phyloP scores from a whole-genome alignment of 116 monocot genomes.

The Dioscorea cayenensis region DNA sequence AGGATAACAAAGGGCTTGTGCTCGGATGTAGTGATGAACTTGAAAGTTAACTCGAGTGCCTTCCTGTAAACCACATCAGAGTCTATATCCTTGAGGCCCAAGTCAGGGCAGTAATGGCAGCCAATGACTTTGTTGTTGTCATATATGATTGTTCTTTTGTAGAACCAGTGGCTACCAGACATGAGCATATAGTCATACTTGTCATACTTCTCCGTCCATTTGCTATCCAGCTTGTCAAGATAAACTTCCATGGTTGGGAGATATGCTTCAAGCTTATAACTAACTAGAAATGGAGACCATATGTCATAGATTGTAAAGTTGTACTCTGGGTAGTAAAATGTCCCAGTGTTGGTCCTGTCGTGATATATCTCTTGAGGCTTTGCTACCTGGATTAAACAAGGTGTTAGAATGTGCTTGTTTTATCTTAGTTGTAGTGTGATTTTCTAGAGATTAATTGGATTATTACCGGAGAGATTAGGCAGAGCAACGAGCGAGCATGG shows the following conservation, averaged over 20 bases:
- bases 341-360: constrained; percentile 35
- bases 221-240: constrained; percentile 46
- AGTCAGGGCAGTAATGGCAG: constrained; percentile 50
- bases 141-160: constrained; percentile 47
- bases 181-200: constrained; percentile 50
- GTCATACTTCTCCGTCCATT: constrained; percentile 34
- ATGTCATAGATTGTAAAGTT: constrained; percentile 57
- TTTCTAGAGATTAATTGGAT: too few relatives aligned
- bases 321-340: constrained; percentile 44
- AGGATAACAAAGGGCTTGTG: constrained; percentile 42
- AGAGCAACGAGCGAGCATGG: constrained; percentile 52
- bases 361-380: constrained; percentile 44
- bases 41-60: constrained; percentile 28
- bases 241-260: constrained; percentile 41
- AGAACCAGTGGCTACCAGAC: constrained; percentile 65
- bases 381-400: constrained; percentile 25
- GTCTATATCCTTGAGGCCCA: constrained; percentile 30
- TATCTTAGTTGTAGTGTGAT: too few relatives aligned
- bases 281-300: constrained; percentile 62
- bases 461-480: constrained; percentile 46
- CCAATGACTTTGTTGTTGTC: constrained; percentile 43
- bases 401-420: too few relatives aligned
- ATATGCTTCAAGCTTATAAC: constrained; percentile 45
- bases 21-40: constrained; percentile 15
- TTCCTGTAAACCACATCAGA: constrained; percentile 23